Conservation (phyloP, 2,329 filamentous ascomycete species). For the Trichoderma hamatum region DNA sequence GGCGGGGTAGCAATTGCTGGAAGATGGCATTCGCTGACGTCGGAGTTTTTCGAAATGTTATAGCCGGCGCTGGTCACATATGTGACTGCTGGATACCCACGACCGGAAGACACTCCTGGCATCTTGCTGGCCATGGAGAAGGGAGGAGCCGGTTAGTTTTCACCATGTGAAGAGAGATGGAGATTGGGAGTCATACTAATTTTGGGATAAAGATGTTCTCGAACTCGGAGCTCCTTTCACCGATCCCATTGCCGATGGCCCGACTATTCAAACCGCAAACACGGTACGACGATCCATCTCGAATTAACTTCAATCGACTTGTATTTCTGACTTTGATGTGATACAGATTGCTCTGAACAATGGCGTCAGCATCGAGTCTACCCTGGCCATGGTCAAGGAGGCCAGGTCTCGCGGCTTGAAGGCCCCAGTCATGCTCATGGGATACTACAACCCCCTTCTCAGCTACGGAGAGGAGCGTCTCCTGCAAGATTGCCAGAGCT, state of each 20-base stretch:
- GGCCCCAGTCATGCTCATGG: constrained; percentile 90
- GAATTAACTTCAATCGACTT: neutral
- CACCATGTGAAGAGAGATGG: neutral
- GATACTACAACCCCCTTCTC: constrained; percentile 96
- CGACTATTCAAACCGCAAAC: constrained; percentile 94
- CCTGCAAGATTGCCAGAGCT: constrained; percentile 78
- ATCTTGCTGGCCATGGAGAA: constrained; percentile 88
- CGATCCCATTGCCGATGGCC: constrained; percentile 96
- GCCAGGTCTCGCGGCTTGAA: constrained; percentile 77
- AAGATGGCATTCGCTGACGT: constrained; percentile 28
- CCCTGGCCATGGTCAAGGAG: constrained; percentile 80
- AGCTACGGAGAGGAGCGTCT: constrained; percentile 92
- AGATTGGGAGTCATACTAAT: constrained; percentile 3
- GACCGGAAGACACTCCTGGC: constrained; percentile 76
- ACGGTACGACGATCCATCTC: constrained; percentile 57
- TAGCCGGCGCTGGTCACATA: constrained; percentile 90
- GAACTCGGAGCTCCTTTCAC: constrained; percentile 97
- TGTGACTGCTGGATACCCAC: constrained; percentile 92
- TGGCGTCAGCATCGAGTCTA: constrained; percentile 79
- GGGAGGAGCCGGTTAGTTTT: constrained; percentile 76
- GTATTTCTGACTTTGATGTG: constrained; percentile 6
- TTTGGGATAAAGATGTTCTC: constrained; percentile 69
- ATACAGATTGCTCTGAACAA: constrained; percentile 73
- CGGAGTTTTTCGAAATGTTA: constrained; percentile 29
- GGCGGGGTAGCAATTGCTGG: constrained; percentile 13